These are phyloP conservation scores for Trichoderma gracile DNA, from an alignment of 2,329 filamentous ascomycete genomes.

Conservation along the genomic window DNA sequence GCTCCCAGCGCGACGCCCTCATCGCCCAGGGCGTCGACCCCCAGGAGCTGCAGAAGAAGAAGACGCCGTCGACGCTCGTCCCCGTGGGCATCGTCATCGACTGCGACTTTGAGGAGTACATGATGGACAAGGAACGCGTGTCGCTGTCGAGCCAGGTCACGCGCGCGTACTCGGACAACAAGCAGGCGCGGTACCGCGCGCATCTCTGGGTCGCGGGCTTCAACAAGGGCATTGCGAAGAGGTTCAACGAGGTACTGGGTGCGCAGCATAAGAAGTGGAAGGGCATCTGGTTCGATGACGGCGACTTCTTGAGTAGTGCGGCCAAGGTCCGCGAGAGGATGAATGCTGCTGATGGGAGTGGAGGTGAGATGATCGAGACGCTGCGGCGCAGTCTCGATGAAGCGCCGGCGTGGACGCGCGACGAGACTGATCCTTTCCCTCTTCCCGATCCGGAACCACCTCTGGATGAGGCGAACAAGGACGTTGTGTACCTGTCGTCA, in stretches of 20 bases:
- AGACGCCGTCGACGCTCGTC: conserved; percentile 52
- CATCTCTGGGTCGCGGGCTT: conserved; percentile 80
- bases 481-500: conserved; percentile 83
- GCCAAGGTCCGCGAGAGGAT: conserved; percentile 68
- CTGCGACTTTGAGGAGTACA: conserved; percentile 87
- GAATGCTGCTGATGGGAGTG: conserved; percentile 39
- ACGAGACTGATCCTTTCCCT: conserved; percentile 39
- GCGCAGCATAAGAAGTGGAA: conserved; percentile 78
- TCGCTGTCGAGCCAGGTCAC: conserved; percentile 84
- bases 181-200: conserved; percentile 63
- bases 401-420: conserved; percentile 36
- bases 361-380: conserved; percentile 62
- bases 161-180: conserved; percentile 86
- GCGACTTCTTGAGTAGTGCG: conserved; percentile 71
- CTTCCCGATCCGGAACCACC: conserved; percentile 39
- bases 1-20: conserved; percentile 51
- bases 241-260: conserved; percentile 75
- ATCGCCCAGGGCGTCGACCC: conserved; percentile 52
- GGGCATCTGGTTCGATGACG: conserved; percentile 69
- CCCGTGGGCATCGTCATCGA: conserved; percentile 84
- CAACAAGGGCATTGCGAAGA: conserved; percentile 69
- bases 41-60: conserved; percentile 38
- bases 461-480: conserved; percentile 39
- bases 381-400: conserved; percentile 47
- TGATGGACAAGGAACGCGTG: conserved; percentile 82